Evolutionary conservation across 106 monocot species (phyloP), one percentile per base, ranked within the genome.

Genomic region (Dioscorea zingiberensis): DNA sequence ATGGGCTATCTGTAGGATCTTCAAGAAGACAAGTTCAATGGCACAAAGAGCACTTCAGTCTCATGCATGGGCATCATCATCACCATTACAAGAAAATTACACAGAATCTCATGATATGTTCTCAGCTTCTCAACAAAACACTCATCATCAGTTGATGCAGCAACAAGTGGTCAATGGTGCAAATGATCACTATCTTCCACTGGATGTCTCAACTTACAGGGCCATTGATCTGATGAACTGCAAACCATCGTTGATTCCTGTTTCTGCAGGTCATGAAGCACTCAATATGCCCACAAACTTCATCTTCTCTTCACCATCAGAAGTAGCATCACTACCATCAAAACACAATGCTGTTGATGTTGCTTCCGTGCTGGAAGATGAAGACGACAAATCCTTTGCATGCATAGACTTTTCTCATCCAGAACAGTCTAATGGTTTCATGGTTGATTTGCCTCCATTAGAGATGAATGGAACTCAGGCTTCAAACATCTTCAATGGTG

Each of bases 1-100:
- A 47, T 97, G 91, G 95, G 95, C 95, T 4, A 97, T 97, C 14
- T 97, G 95, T 59, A 85, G 88, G 59, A 97, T 97, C 71, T 92
- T 97, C 77, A 88, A 91, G 88, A 97, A 92, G 62, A 83, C 91
- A 24, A 91, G 74, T 66, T 85, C 85, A 23, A 76, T 74, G 74
- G 83, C 88, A 18, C 91, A 97, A 47, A 88, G 91, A 79, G 83
- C 86, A 44, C 76, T 97, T 0, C 38, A 87, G 87, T 38, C 95
- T 38, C 95, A 91, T 23, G 85, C 95, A 13, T 85, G 87, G 85
- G 62, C 79, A 8, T 81, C 38, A 38, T 15, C 51, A 51, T 19
- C 87, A 45, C 75, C 75, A 24, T 25, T 76, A 15, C 78, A 79
- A 8, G 70, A 71, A 62, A 53, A 68, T n/a, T 70, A 44, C 30